Base-by-base conservation (phyloP, 371 early-diverging fungal species). In the Cladochytrium tenue region DNA sequence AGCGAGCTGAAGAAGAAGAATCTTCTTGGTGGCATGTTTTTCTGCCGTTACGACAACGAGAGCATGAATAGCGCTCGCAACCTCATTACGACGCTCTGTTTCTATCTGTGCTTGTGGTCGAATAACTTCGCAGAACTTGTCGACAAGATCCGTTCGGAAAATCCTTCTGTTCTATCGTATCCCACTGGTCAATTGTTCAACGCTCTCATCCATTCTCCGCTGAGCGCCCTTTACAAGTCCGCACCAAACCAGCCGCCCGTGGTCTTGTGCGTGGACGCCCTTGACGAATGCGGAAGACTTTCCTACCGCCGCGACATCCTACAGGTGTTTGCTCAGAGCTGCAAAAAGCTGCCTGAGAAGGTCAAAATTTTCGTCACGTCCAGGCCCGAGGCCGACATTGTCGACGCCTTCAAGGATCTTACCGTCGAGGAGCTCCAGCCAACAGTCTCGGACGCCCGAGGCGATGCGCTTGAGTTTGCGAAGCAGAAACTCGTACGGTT, bases 241-340 rank as follows among this genome's bases (percentile, higher is more conserved):
- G 53, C 51, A 43, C 7, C 60, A 13, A 28, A n/a, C 25, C 35
- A 31, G 4, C 26, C 30, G 36, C 62, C 68, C 17, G 58, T 68
- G 2, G 67, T 66, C 2, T 31, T 71, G 4, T 63, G 67, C 2
- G 63, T 67, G 7, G 71, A 71, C 36, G 71, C 71, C 2, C 36
- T 71, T 2, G 71, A 71, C 51, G 71, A 71, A 51, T 73, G 73
- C 53, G 70, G 70, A 13, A 51, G 35, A 7, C 23, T 30, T 26
- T 50, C 36, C 20, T 36, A 31, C 35, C 71, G 71, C n/a, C 7
- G 17, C 31, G 71, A 66, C 13, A 56, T 71, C 13, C 53, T 71
- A 2, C 23, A 71, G 13, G 35, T 71, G 2, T 66, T 71, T 63
- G 53, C 56, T 4, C 28, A 32, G 10, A 34, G 51, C 26, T 67